Conservation (phyloP, 2,329 filamentous ascomycete species). For the Fusarium avenaceum region DNA sequence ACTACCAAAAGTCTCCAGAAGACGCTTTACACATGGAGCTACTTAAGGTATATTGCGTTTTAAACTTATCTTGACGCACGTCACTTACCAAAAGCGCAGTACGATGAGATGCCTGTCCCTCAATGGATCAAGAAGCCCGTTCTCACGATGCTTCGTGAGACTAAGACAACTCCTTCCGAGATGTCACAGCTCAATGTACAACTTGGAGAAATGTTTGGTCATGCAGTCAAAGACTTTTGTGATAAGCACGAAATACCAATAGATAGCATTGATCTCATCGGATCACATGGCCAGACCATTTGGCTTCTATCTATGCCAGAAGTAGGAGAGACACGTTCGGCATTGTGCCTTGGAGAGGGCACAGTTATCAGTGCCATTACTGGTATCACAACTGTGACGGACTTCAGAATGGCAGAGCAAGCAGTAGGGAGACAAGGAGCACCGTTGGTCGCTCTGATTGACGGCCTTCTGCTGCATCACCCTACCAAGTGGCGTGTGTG, state of each 20-base stretch:
- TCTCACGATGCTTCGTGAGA: conserved; percentile 67
- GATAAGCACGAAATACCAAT: conserved; percentile 58
- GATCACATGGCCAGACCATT: conserved; percentile 70
- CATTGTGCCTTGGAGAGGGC: conserved; percentile 69
- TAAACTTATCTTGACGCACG: accelerated
- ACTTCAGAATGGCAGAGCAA: conserved; percentile 70
- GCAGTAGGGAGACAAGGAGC: conserved; percentile 68
- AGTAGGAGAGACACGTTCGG: conserved; percentile 59
- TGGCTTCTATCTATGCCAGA: conserved; percentile 61
- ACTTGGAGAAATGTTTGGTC: conserved; percentile 69
- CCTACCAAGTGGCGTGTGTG: conserved; percentile 68
- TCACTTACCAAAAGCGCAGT: conserved; percentile 44
- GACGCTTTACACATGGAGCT: conserved; percentile 67
- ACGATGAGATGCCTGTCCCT: conserved; percentile 68
- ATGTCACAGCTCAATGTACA: conserved; percentile 68
- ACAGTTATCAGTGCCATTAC: conserved; percentile 66
- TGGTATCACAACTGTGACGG: conserved; percentile 69
- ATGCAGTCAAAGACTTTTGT: conserved; percentile 65
- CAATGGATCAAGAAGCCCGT: conserved; percentile 68
- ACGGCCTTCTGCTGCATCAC: conserved; percentile 68
- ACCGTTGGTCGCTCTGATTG: conserved; percentile 70
- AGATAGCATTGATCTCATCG: conserved; percentile 66
- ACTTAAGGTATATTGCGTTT: background rate
- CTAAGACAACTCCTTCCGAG: conserved; percentile 64
- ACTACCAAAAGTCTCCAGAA: conserved; percentile 64